Conservation (phyloP, 2,329 filamentous ascomycete genomes). For the Xylariaceae sp. region DNA sequence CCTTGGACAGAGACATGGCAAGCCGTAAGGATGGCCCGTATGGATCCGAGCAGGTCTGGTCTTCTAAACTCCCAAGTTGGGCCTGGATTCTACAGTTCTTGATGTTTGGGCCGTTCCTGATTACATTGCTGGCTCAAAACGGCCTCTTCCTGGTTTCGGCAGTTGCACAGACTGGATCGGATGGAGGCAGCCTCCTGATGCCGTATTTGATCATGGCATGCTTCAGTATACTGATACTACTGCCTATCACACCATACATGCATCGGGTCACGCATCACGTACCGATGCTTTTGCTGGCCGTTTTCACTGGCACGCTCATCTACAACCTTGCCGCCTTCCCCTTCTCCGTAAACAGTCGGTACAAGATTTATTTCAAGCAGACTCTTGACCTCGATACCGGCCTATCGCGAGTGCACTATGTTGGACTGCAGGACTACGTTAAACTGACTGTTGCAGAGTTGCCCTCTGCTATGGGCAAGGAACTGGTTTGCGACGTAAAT, state of each 20-base stretch:
- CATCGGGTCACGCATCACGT: conserved; percentile 82
- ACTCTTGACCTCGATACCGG: conserved; percentile 69
- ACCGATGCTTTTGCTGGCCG: conserved; percentile 66
- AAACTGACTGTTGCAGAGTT: conserved; percentile 61
- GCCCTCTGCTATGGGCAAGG: conserved; percentile 63
- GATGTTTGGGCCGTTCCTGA: conserved; percentile 68
- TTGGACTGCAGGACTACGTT: conserved; percentile 63
- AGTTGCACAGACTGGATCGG: conserved; percentile 73
- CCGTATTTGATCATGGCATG: conserved; percentile 66
- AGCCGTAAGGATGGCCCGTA: conserved; percentile 41
- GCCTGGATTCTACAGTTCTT: conserved; percentile 86
- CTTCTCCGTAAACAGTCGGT: conserved; percentile 70
- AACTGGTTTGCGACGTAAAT: conserved; percentile 46
- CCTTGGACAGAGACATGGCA: conserved; percentile 31
- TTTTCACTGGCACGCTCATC: conserved; percentile 70
- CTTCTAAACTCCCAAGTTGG: conserved; percentile 69
- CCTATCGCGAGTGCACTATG: conserved; percentile 63
- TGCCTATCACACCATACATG: conserved; percentile 76
- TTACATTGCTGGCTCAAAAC: conserved; percentile 73
- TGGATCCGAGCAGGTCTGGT: conserved; percentile 80
- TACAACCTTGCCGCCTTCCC: conserved; percentile 88
- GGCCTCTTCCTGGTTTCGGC: conserved; percentile 67
- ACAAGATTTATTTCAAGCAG: conserved; percentile 87
- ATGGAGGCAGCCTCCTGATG: conserved; percentile 67
- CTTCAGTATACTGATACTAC: conserved; percentile 65